Evolutionary conservation across 352 stramenopile genomes (phyloP).

Genomic region (Detonula confervacea): DNA sequence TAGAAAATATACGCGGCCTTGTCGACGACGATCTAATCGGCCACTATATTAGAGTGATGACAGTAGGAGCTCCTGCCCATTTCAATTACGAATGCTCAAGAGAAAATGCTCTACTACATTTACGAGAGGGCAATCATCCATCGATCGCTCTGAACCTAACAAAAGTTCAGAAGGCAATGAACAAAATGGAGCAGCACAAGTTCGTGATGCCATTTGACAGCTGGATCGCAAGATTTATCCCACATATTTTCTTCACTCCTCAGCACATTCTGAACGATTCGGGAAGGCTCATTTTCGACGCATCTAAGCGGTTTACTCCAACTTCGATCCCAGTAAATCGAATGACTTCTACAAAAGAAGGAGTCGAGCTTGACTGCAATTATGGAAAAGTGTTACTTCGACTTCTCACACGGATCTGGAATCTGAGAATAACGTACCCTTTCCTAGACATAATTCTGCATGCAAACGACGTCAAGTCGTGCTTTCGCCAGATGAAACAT

Average conservation of each 20-base stretch:
- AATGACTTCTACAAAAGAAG: conserved; percentile 12
- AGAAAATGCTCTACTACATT: conserved; percentile 9
- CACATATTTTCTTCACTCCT: conserved; percentile 10
- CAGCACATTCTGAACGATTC: conserved; percentile 5
- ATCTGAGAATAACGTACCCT: conserved; percentile 23
- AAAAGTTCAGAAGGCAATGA: neutral
- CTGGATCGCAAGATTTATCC: neutral
- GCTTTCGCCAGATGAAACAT: conserved; percentile 41
- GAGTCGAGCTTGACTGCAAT: conserved; percentile 10
- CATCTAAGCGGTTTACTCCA: neutral
- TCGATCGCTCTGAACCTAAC: neutral
- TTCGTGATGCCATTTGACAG: neutral
- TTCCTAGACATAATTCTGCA: conserved; percentile 12
- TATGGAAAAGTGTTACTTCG: conserved; percentile 10
- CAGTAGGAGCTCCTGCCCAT: neutral
- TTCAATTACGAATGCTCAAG: neutral
- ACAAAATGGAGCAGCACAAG: neutral
- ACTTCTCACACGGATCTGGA: too few species aligned
- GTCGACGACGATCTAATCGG: neutral
- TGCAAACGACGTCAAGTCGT: conserved; percentile 24
- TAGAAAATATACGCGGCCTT: conserved; percentile 2
- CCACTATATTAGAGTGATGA: neutral
- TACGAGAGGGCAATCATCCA: neutral
- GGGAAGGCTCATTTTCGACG: conserved; percentile 1
- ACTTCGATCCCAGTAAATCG: conserved; percentile 2